A percentile compares a stretch with the other conserved stretches of the same genome.
These are phyloP conservation scores for Letharia columbiana DNA, from an alignment of 495 filamentous ascomycete genomes.

Conservation along the genomic window DNA sequence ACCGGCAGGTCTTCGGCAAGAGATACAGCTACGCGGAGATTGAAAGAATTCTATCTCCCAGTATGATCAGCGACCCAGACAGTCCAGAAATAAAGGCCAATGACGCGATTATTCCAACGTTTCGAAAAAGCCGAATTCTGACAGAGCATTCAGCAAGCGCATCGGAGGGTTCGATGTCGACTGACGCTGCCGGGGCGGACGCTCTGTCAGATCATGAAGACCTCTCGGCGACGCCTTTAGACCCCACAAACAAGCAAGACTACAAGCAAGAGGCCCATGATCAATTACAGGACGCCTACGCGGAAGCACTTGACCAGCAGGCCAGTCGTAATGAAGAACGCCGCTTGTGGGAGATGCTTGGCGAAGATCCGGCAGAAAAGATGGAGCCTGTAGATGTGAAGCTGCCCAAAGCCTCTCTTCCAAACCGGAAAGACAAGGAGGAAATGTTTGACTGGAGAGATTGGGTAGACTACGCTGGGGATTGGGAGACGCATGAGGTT, in stretches of 20 bases:
- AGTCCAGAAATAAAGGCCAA: slow-evolving; percentile 6
- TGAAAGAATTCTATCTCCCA: slow-evolving; percentile 29
- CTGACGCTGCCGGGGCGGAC: background rate
- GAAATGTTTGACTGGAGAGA: slow-evolving; percentile 41
- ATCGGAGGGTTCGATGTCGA: background rate
- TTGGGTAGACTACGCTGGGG: slow-evolving; percentile 35
- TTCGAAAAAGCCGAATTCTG: background rate
- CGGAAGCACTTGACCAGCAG: slow-evolving; percentile 46
- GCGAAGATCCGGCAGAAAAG: slow-evolving; percentile 22
- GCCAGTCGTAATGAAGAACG: slow-evolving; percentile 47
- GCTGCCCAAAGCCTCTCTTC: slow-evolving; percentile 22
- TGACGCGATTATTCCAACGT: background rate
- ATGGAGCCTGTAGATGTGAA: slow-evolving; percentile 20
- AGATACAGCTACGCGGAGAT: slow-evolving; percentile 47
- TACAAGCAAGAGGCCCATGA: slow-evolving; percentile 29
- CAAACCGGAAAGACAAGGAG: slow-evolving; percentile 29
- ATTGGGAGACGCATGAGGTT: slow-evolving; percentile 43
- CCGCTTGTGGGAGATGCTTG: slow-evolving; percentile 46
- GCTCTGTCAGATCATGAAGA: slow-evolving; percentile 10
- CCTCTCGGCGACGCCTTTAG: slow-evolving; percentile 24
- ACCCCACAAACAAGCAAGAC: slow-evolving; percentile 15
- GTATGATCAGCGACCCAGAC: slow-evolving; percentile 3
- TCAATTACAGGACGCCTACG: slow-evolving; percentile 40
- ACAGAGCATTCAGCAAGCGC: background rate
- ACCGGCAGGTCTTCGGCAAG: slow-evolving; percentile 28